Base-by-base conservation (phyloP, 768 basidiomycete species). In the Hygrophorus russula region DNA sequence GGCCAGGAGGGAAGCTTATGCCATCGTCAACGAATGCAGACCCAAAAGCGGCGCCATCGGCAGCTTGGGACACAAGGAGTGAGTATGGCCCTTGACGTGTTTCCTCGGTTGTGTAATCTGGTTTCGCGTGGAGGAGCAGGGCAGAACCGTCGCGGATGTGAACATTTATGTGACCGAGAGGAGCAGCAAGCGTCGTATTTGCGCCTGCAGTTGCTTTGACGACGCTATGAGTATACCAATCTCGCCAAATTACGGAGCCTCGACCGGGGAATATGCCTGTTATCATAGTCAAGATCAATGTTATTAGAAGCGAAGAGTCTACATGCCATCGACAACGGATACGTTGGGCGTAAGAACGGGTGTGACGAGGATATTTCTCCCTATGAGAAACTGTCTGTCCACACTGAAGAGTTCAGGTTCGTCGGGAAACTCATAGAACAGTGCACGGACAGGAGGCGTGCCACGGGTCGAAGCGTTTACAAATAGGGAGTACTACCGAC, bases 371-470 rank as follows among this genome's bases (percentile, higher is more conserved):
- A 90, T 69, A 49, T 80, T 72, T 13, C 68, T 46, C 11, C 87
- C 86, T 32, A 89, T 59, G 51, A 89, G 53, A 66, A 82, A 90
- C 56, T 90, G 87, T 17, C 64, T 59, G 51, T 82, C 78, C 9
- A 82, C 59, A 19, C 59, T 61, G 46, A 80, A 79, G 2, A 80
- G 57, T 47, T 80, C 78, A 0, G 77, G 71, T 48, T 85, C 77
- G 33, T 80, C 62, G 0, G 81, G 80, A 65, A 85, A 88, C 55
- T 87, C 80, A 53, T 72, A 87, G 69, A 84, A 86, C 27, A 88
- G 66, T 4, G 87, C 79, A 30, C 78, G 76, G 31, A 89, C 62
- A 9, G 80, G 80, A 3, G 86, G 85, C 3, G 82, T 76, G 2
- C 83, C 84, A 29, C 56, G 54, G 3, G 61, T 63, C 5, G 82